Evolutionary conservation across 2,329 filamentous ascomycete species (phyloP), one percentile per base, ranked within the genome.

Genomic region (Teratosphaeria epicoccoides): DNA sequence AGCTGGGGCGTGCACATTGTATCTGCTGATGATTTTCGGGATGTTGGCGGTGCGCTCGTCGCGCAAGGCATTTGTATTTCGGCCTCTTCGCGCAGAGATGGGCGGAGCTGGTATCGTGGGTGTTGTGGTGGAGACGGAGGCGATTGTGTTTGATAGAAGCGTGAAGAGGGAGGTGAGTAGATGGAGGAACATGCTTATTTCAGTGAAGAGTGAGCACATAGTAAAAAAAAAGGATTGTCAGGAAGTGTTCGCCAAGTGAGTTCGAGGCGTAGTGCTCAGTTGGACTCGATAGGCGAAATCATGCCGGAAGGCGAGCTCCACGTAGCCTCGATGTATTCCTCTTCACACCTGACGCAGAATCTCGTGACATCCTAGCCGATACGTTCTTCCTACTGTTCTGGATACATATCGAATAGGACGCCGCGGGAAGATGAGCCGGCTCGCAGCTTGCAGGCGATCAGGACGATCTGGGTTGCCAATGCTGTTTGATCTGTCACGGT

Each of bases 1-100:
- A 60, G 55, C 57, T 56, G 58, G n/a, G 10, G 56, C 57, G 51
- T 60, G 56, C 25, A 57, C 56, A 12, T 52, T 55, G 43, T 55
- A 50, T 47, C 51, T 53, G 12, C 51, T 44, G 17, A 58, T 46
- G 2, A 60, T 45, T 2, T 56, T 49, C 14, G 57, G 57, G 24
- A 58, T 55, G 24, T 29, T 49, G 11, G 48, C 57, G 11, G 56
- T 22, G 48, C 56, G 47, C 29, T 58, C 56, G 12, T 58, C 45
- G 9, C 55, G 52, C 56, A 55, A 58, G 24, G 40, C 50, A 53
- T 59, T 50, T 55, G 54, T 2, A 58, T 51, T 23, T 47, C 44
- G 11, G 55, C 57, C 44, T 59, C 56, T 40, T 59, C 54, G 37
- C 52, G 46, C 2, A 59, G 49, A 17, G 56, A 40, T 3, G 57